Conservation (phyloP, 2,329 filamentous ascomycete genomes). For the Nannizziopsis arthrosporioides region DNA sequence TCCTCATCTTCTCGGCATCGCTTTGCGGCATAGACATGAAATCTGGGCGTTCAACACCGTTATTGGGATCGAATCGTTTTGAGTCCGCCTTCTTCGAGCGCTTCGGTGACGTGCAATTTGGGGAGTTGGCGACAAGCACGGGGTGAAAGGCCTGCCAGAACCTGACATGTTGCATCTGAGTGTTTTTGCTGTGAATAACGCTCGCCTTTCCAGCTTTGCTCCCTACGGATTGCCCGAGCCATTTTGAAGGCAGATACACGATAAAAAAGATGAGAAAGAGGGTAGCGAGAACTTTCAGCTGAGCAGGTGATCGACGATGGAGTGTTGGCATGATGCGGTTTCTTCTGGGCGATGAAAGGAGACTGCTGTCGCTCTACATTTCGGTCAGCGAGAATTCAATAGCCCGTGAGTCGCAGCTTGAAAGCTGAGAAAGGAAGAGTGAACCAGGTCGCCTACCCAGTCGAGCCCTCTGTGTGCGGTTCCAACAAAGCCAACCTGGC, state of each 20-base stretch:
- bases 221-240: background rate
- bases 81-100: conserved; percentile 20
- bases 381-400: background rate
- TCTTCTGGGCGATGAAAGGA: background rate
- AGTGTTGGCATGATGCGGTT: conserved; percentile 2
- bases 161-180: conserved; percentile 17
- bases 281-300: conserved; percentile 3
- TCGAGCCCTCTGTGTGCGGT: too few species aligned
- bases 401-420: too few species aligned
- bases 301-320: background rate
- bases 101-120: conserved; percentile 22
- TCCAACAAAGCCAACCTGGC: too few species aligned
- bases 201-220: background rate
- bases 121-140: conserved; percentile 24
- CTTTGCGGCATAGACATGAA: conserved; percentile 21
- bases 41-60: conserved; percentile 23
- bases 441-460: too few species aligned
- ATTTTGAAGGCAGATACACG: conserved; percentile 7
- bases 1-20: conserved; percentile 25
- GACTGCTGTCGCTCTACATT: background rate
- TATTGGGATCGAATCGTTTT: conserved; percentile 21
- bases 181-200: background rate
- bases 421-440: too few species aligned
- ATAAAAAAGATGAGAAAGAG: conserved; percentile 7
- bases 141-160: conserved; percentile 29